phyloP scores from a whole-genome alignment of 805 yeast genomes.

The Wickerhamomyces xylosicus region DNA sequence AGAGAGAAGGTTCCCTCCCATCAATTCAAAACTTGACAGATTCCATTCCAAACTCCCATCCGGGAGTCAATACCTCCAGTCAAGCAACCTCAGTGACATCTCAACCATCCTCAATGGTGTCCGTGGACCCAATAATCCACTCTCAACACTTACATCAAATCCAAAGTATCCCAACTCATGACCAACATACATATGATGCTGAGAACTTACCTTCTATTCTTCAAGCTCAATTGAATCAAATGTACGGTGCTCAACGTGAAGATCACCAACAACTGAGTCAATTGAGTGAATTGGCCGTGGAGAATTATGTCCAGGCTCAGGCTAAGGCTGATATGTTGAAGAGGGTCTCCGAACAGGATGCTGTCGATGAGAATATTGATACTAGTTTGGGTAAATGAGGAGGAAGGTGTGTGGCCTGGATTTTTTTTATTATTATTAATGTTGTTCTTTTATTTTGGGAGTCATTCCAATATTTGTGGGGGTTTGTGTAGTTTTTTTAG shows the following conservation, averaged over 20 bases:
- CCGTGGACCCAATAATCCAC: conserved; percentile 4
- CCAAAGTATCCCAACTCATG: neutral
- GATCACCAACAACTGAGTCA: neutral
- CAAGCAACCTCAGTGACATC: neutral
- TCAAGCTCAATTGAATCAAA: conserved; percentile 16
- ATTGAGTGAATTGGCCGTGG: neutral
- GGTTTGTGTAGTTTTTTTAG: no score
- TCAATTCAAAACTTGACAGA: no score
- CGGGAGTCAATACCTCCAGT: neutral
- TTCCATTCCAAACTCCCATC: no score
- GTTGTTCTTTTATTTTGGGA: no score
- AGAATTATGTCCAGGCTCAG: neutral
- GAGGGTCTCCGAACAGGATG: neutral
- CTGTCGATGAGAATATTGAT: neutral
- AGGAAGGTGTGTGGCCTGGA: no score
- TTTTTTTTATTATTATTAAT: no score
- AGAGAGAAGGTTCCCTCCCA: neutral
- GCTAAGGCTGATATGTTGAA: neutral
- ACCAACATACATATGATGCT: conserved; percentile 6
- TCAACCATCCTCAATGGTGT: conserved; percentile 11
- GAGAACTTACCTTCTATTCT: conserved; percentile 12
- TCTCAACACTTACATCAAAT: conserved; percentile 4
- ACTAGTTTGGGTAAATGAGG: neutral
- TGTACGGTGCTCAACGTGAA: neutral
- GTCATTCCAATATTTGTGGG: no score